These are phyloP conservation scores for Yamadazyma sp. DNA, from an alignment of 1,139 yeast genomes.

Conservation along the genomic window DNA sequence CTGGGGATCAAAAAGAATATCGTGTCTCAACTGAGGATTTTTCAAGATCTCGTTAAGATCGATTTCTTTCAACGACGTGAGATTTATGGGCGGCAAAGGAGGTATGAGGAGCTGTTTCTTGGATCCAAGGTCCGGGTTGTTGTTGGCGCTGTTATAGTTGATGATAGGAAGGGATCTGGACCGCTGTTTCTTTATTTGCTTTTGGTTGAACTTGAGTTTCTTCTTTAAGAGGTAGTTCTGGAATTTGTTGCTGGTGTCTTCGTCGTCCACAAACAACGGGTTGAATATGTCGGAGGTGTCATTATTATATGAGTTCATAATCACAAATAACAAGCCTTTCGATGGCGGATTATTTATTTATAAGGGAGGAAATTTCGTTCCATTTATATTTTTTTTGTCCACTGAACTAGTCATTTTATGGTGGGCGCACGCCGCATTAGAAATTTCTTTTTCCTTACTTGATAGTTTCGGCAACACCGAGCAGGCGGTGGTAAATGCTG, in stretches of 20 bases:
- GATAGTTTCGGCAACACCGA: constrained; percentile 1
- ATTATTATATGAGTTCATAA: constrained; percentile 12
- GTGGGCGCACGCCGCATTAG: background rate
- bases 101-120: constrained; percentile 21
- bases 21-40: constrained; percentile 92
- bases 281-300: constrained; percentile 11
- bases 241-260: constrained; percentile 13
- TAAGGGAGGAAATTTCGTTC: constrained; percentile 3
- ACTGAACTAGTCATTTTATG: background rate
- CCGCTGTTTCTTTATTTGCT: constrained; percentile 37
- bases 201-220: constrained; percentile 18
- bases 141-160: constrained; percentile 20
- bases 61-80: constrained; percentile 80
- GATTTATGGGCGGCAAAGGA: constrained; percentile 77
- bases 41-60: constrained; percentile 86
- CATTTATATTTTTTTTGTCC: constrained; percentile 1
- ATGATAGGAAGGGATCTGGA: constrained; percentile 47
- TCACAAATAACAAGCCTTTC: background rate
- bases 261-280: constrained; percentile 11
- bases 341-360: background rate
- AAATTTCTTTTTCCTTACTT: constrained; percentile 1
- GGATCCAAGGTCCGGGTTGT: constrained; percentile 15
- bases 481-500: background rate
- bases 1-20: constrained; percentile 88
- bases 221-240: constrained; percentile 14